Base-by-base conservation (phyloP, 495 filamentous ascomycete genomes). In the Talaromyces borbonicus region DNA sequence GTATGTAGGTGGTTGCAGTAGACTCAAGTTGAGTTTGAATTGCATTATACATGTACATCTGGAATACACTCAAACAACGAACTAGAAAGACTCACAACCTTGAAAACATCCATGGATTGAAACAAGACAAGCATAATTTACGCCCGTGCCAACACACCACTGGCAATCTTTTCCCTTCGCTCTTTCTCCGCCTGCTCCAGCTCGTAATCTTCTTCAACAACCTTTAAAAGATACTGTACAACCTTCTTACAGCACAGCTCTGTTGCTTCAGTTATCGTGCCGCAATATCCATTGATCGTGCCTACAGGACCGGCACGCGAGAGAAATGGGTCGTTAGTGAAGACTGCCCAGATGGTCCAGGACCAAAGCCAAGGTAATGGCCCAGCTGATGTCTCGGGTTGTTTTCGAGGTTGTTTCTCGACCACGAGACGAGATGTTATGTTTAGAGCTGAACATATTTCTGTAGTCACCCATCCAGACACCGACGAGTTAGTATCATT, bases 241-340 rank as follows among this genome's bases (percentile, higher is more conserved):
- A 56, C 49, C 22, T 52, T 47, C 40, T 51, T 47, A 0, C 58
- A 53, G 23, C 60, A 66, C 1, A 49, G 23, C 16, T 61, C 56
- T 5, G 50, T n/a, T 0, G 51, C 60, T 1, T 8, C 16, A 0
- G 22, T 20, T 1, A 49, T 23, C 5, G 43, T 50, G 1, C 39
- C 40, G 8, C 23, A 40, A 8, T 49, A 16, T 5, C 35, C 27
- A 0, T 46, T 43, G 1, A 55, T 38, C 15, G 54, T 22, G 12
- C 52, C 51, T 24, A 67, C 52, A 2, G 58, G 53, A 8, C 66
- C 61, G 0, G 59, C 66, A 0, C 64, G 57, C 20, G 42, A 33
- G 4, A 69, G 56, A 41, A 59, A 67, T 2, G 62, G 64, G 18
- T 65, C 46, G 1, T 15, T 25, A 5, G 56, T 46, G 42, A 66